Evolutionary conservation across 2,329 filamentous ascomycete genomes (phyloP).

Genomic region (Botryotinia globosa): DNA sequence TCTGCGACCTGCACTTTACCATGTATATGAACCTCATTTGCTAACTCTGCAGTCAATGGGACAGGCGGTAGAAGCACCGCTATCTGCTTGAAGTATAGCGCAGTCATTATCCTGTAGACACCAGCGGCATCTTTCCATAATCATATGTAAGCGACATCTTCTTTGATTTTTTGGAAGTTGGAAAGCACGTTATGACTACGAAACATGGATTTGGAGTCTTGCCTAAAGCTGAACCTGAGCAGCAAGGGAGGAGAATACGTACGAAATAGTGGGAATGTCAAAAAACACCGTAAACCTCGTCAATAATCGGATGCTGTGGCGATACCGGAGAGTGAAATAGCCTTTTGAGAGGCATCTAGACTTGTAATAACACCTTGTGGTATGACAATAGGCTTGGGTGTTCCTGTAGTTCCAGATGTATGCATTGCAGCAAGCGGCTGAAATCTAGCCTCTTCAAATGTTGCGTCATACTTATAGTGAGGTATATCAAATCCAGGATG

Average conservation of each 20-base stretch:
- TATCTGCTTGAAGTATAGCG: background rate
- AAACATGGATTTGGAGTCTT: background rate
- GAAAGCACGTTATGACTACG: background rate
- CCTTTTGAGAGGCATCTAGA: conserved; percentile 9
- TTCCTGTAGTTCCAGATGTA: conserved; percentile 23
- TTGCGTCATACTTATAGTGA: conserved; percentile 8
- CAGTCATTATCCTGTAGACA: background rate
- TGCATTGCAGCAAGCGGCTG: conserved; percentile 18
- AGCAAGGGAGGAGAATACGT: background rate
- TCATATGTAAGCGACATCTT: background rate
- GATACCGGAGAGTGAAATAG: background rate
- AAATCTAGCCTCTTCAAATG: conserved; percentile 31
- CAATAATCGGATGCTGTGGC: background rate
- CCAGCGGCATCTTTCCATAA: conserved; percentile 2
- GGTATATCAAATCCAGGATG: background rate
- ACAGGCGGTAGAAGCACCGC: conserved; percentile 4
- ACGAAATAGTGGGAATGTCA: conserved; percentile 21
- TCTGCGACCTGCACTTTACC: background rate
- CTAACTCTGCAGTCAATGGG: background rate
- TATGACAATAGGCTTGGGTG: conserved; percentile 22
- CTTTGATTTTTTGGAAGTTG: background rate
- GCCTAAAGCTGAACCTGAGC: background rate
- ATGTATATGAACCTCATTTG: conserved; percentile 4
- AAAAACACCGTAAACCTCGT: background rate
- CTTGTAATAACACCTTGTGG: conserved; percentile 17